These are phyloP conservation scores for Coniella lustricola DNA, from an alignment of 2,329 filamentous ascomycete species.

Conservation along the genomic window DNA sequence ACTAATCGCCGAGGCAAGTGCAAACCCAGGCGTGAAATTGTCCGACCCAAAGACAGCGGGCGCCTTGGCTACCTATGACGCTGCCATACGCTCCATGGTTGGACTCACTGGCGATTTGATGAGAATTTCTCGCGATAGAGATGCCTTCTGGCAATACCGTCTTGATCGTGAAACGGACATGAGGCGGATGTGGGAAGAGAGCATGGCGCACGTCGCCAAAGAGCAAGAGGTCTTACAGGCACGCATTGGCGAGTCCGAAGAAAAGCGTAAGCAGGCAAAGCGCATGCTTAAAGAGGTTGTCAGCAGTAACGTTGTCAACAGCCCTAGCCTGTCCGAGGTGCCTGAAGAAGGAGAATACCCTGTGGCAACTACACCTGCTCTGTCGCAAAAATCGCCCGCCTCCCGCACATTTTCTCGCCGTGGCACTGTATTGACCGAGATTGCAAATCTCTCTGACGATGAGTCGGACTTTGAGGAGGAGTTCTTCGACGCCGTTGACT, in stretches of 20 bases:
- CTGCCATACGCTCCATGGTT: conserved; percentile 80
- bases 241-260: conserved; percentile 80
- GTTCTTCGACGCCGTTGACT: conserved; percentile 95
- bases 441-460: conserved; percentile 70
- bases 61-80: conserved; percentile 79
- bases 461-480: conserved; percentile 81
- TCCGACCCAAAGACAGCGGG: conserved; percentile 70
- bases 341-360: conserved; percentile 24
- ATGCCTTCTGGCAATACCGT: conserved; percentile 94
- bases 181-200: conserved; percentile 96
- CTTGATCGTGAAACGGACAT: conserved; percentile 87
- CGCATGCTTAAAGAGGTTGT: conserved; percentile 80
- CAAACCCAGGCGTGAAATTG: conserved; percentile 64
- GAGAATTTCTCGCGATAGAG: conserved; percentile 87
- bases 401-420: conserved; percentile 41
- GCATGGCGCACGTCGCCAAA: conserved; percentile 91
- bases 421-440: conserved; percentile 61
- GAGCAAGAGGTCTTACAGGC: conserved; percentile 91
- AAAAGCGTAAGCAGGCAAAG: conserved; percentile 85
- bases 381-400: conserved; percentile 34
- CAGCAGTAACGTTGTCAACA: conserved; percentile 41
- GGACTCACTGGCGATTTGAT: conserved; percentile 78
- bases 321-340: conserved; percentile 27
- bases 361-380: conserved; percentile 18
- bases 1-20: conserved; percentile 62